Conservation (phyloP, 192 early-diverging fungal genomes). For the Backusella tuberculispora region DNA sequence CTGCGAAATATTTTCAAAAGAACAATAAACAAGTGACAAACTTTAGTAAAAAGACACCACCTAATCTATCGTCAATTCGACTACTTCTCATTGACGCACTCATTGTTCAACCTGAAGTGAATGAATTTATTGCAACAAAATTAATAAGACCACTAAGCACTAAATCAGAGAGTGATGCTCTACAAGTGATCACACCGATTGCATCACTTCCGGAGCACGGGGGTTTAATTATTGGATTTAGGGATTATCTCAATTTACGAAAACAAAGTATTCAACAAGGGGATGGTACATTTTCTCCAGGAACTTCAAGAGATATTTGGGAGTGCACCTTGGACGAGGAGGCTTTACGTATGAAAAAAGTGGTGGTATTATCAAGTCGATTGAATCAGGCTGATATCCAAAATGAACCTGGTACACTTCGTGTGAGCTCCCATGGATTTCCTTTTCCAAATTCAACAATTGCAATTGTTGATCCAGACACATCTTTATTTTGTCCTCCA, state of each 20-base stretch:
- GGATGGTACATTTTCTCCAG: constrained; percentile 16
- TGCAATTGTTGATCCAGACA: constrained; percentile 81
- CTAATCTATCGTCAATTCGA: constrained; percentile 63
- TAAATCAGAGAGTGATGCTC: constrained; percentile 29
- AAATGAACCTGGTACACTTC: constrained; percentile 33
- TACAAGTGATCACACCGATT: constrained; percentile 64
- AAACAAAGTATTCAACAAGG: constrained; percentile 11
- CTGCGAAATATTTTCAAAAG: constrained; percentile 59
- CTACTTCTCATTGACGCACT: constrained; percentile 66
- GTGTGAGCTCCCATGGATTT: constrained; percentile 62
- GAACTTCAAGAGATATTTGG: constrained; percentile 47
- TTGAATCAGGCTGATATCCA: constrained; percentile 27
- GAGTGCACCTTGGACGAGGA: constrained; percentile 72
- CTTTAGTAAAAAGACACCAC: constrained; percentile 57
- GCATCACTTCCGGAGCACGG: constrained; percentile 74
- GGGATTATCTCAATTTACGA: constrained; percentile 56
- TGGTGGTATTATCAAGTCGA: constrained; percentile 55
- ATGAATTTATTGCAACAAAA: constrained; percentile 52
- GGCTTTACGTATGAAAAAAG: constrained; percentile 65
- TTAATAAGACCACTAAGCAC: constrained; percentile 51
- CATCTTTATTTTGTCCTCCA: constrained; percentile 69
- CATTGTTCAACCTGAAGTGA: constrained; percentile 60
- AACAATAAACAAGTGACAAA: constrained; percentile 54
- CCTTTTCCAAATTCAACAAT: constrained; percentile 65
- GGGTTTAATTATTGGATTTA: constrained; percentile 69